A percentile compares a stretch with the other conserved stretches of the same genome.
phyloP scores from a whole-genome alignment of 805 yeast species.

The Myxozyma nipponensis region DNA sequence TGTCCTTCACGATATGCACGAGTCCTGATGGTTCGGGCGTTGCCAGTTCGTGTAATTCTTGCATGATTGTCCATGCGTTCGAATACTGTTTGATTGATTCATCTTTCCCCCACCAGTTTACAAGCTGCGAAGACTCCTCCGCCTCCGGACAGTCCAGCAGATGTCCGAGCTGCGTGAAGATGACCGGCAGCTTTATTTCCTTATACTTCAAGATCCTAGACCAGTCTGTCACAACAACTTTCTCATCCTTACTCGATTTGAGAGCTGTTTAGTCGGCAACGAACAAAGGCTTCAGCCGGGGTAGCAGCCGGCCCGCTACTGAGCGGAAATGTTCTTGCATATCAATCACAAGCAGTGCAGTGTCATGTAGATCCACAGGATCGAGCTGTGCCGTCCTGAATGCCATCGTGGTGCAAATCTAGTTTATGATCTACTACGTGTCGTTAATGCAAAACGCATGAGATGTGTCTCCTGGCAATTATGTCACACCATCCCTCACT shows the following conservation, averaged over 20 bases:
- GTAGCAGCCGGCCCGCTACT: slow-evolving; percentile 12
- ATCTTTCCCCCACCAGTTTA: slow-evolving; percentile 21
- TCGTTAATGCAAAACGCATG: too few species aligned
- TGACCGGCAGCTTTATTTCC: slow-evolving; percentile 15
- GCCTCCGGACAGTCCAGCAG: background rate
- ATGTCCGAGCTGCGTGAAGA: slow-evolving; percentile 26
- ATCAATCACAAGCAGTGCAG: slow-evolving; percentile 23
- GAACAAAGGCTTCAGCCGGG: slow-evolving; percentile 11
- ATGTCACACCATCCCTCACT: too few species aligned
- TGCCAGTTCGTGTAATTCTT: slow-evolving; percentile 7
- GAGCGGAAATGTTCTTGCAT: slow-evolving; percentile 22
- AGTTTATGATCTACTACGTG: too few species aligned
- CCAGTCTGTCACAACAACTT: too few species aligned
- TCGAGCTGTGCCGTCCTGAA: slow-evolving; percentile 12
- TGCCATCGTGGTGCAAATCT: too few species aligned
- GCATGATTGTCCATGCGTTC: slow-evolving; percentile 20
- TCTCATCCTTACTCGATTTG: background rate
- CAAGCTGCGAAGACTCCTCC: slow-evolving; percentile 13
- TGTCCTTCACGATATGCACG: slow-evolving; percentile 2
- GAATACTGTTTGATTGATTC: slow-evolving; percentile 22
- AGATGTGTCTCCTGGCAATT: too few species aligned
- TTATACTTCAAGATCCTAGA: too few species aligned
- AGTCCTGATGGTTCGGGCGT: background rate
- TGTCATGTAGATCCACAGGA: slow-evolving; percentile 5
- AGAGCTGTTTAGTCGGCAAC: background rate